Percentiles rank a stretch among this genome's conserved stretches.
Evolutionary conservation across 768 basidiomycete species (phyloP).

Genomic region (Serendipita vermifera): DNA sequence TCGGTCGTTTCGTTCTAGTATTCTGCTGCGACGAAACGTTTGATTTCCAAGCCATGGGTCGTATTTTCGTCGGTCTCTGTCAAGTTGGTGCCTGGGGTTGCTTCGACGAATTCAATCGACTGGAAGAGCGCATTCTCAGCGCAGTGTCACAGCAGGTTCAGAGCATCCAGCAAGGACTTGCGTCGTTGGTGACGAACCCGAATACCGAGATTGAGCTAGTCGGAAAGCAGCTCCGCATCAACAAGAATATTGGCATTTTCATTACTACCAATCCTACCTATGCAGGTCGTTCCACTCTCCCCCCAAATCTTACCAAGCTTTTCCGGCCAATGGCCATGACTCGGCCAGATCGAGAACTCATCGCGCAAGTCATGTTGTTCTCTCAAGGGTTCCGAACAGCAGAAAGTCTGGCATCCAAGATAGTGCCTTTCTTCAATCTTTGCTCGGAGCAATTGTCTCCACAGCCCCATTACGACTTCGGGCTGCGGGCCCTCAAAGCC

Average conservation of each 20-base stretch:
- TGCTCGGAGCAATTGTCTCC: slow-evolving; percentile 94
- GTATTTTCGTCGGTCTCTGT: slow-evolving; percentile 96
- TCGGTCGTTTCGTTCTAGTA: slow-evolving; percentile 98
- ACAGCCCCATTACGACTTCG: slow-evolving; percentile 98
- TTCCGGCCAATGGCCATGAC: slow-evolving; percentile 99
- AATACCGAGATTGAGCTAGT: slow-evolving; percentile 89
- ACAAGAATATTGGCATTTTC: slow-evolving; percentile 93
- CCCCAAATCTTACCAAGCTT: slow-evolving; percentile 79
- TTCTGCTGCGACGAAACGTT: slow-evolving; percentile 99
- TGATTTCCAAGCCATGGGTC: slow-evolving; percentile 99
- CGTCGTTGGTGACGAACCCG: slow-evolving; percentile 67
- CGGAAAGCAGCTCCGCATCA: slow-evolving; percentile 85
- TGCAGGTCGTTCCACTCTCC: slow-evolving; percentile 86
- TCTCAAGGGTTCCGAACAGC: slow-evolving; percentile 99
- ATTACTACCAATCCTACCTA: slow-evolving; percentile 99
- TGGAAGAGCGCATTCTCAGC: slow-evolving; percentile 94
- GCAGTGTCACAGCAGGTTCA: slow-evolving; percentile 99
- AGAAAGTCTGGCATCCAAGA: slow-evolving; percentile 92
- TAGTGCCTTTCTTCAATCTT: slow-evolving; percentile 98
- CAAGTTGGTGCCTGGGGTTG: slow-evolving; percentile 99
- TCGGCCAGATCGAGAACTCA: slow-evolving; percentile 91
- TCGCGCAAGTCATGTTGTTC: slow-evolving; percentile 98
- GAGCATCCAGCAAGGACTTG: slow-evolving; percentile 91
- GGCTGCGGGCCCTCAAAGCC: slow-evolving; percentile 91
- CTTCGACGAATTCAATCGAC: slow-evolving; percentile 94